Evolutionary conservation across 2,329 filamentous ascomycete species (phyloP).

Genomic region (Scedosporium apiospermum): DNA sequence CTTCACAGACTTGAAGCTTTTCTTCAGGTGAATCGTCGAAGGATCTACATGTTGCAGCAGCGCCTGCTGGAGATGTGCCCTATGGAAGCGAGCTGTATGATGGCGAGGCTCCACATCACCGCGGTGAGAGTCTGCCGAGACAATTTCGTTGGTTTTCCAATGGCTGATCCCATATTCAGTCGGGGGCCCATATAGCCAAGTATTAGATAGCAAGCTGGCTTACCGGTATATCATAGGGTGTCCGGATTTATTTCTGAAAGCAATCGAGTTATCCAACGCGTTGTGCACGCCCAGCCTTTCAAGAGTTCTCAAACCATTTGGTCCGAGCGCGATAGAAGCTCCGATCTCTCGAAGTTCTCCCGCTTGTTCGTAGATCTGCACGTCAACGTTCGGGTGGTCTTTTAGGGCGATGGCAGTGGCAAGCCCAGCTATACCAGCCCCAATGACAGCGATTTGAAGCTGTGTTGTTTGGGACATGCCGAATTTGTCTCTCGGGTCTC

Average conservation of each 20-base stretch:
- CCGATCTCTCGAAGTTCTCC: slow-evolving; percentile 35
- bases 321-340: slow-evolving; percentile 38
- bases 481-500: too few species aligned
- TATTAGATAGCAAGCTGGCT: neutral
- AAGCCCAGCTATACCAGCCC: slow-evolving; percentile 41
- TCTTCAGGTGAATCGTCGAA: slow-evolving; percentile 30
- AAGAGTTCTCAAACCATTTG: slow-evolving; percentile 42
- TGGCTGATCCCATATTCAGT: slow-evolving; percentile 19
- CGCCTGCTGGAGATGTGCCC: slow-evolving; percentile 38
- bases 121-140: slow-evolving; percentile 31
- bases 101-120: slow-evolving; percentile 26
- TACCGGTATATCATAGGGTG: slow-evolving; percentile 36
- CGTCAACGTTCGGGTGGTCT: slow-evolving; percentile 27
- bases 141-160: slow-evolving; percentile 32
- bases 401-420: slow-evolving; percentile 35
- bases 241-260: slow-evolving; percentile 28
- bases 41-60: slow-evolving; percentile 33
- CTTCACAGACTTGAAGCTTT: slow-evolving; percentile 26
- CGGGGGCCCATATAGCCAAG: neutral
- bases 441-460: slow-evolving; percentile 30
- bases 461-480: too few species aligned
- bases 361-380: slow-evolving; percentile 41
- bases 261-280: slow-evolving; percentile 29
- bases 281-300: slow-evolving; percentile 38
- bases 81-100: slow-evolving; percentile 34